Evolutionary conservation across 1,139 yeast species (phyloP), one percentile per base, ranked within the genome.

Genomic region (Pichia sorboxylosa): DNA sequence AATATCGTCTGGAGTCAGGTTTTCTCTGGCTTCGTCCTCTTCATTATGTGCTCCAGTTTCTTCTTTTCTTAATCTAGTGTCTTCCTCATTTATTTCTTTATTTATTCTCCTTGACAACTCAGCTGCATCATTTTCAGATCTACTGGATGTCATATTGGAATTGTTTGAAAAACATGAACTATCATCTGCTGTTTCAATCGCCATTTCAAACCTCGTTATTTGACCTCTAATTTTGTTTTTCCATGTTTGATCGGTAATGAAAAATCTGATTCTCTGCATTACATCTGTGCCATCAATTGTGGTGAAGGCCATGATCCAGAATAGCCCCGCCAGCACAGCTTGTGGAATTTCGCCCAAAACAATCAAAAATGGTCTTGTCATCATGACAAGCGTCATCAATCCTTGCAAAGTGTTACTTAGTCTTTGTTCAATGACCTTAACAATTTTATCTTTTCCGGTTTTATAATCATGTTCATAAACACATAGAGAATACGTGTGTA

Each of bases 261-360:
- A 45, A 54, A 69, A 83, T 26, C 80, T 51, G 4, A 87, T 58
- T 39, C 81, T 66, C 35, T 68, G 63, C 5, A 80, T 64, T 6
- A 87, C 72, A 4, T 65, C 74, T 46, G 80, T 83, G 5, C 66
- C 72, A 33, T 78, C 65, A 11, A 90, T 55, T 0, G 95, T 94
- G 1, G 79, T 70, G 1, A 84, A 63, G 0, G 95, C 96, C 96
- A 90, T 87, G 42, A 83, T 73, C 66, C 87, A 84, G 52, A 90
- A 90, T 29, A 90, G 62, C 0, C 97, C 98, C 0, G 96, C 82
- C 17, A 90, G 60, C 0, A 85, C 94, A 4, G 93, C 93, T 50
- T 90, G 97, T 0, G 98, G 98, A n/a, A 90, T 79, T 20, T 77
- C 59, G 0, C 90, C 87, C 13, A 90, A 59, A 8, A 92, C 84